Base-by-base conservation (phyloP, 2,329 filamentous ascomycete species). In the Botryotinia convoluta region DNA sequence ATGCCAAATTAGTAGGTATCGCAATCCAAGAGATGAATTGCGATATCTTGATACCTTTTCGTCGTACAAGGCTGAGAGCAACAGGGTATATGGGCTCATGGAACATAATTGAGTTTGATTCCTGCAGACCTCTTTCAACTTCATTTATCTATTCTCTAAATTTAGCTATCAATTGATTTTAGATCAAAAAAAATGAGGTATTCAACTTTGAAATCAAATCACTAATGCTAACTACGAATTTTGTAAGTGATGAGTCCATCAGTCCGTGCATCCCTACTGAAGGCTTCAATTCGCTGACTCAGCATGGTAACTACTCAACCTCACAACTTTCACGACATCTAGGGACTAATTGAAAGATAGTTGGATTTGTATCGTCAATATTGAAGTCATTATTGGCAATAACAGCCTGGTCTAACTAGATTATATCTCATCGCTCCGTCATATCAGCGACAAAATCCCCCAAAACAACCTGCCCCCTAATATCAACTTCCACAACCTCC, bases 81-180 rank as follows among this genome's bases (percentile, higher is more conserved):
- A 20, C 3, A 44, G 42, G 12, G 16, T n/a, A 2, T 2, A n/a
- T 51, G 26, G 12, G 6, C 48, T 54, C 3, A 7, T 54, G 12
- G 26, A n/a, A 0, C 26, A 54, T 1, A 7, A 3, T 9, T n/a
- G 12, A 54, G 5, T 54, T 54, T n/a, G 26, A 1, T 7, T 3
- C 1, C 12, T n/a, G 12, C 26, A n/a, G 1, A 1, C 1, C 12
- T n/a, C 48, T n/a, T 54, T n/a, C 48, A 4, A 51, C 3, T 1
- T 3, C 2, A 16, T 54, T 16, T 0, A 16, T 16, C 2, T n/a
- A 54, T 3, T 54, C 26, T n/a, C 5, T n/a, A 16, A 16, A 16
- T 16, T 6, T 1, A 7, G n/a, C 26, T n/a, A 14, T n/a, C 22
- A n/a, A 54, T 54, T n/a, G 5, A 26, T n/a, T 14, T 3, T 14